These are phyloP conservation scores for Stereum hirsutum DNA, from an alignment of 1,284 basidiomycete species.

Conservation along the genomic window DNA sequence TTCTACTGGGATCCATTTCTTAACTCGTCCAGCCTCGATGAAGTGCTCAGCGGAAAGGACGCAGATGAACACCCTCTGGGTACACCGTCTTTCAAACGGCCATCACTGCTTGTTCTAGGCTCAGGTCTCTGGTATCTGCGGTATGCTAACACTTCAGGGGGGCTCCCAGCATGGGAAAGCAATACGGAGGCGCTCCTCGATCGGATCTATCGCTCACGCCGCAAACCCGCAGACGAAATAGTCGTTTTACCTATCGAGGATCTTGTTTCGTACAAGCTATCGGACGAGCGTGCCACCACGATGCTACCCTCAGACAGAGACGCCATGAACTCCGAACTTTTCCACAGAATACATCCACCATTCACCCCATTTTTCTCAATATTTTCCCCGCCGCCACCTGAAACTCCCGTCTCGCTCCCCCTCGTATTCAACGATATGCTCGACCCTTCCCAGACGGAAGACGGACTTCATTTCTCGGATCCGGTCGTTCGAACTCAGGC, in stretches of 20 bases:
- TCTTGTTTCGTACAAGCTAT: conserved; percentile 50
- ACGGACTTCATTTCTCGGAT: conserved; percentile 77
- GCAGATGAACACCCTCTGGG: not conserved
- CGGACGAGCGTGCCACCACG: conserved; percentile 49
- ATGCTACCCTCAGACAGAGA: conserved; percentile 75
- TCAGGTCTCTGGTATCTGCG: conserved; percentile 85
- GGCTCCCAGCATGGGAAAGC: conserved; percentile 67
- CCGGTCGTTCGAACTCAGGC: conserved; percentile 62
- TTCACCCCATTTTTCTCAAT: conserved; percentile 19
- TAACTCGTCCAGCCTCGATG: conserved; percentile 50
- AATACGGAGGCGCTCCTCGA: conserved; percentile 59
- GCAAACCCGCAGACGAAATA: conserved; percentile 55
- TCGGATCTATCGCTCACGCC: conserved; percentile 27
- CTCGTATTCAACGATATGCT: conserved; percentile 75
- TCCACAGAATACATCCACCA: conserved; percentile 49
- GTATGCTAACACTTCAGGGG: conserved; percentile 59
- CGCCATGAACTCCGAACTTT: conserved; percentile 81
- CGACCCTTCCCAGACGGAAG: conserved; percentile 62
- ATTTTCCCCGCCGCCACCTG: conserved; percentile 17
- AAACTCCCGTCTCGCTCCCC: conserved; percentile 48
- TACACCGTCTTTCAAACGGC: conserved; percentile 14
- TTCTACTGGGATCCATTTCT: conserved; percentile 82
- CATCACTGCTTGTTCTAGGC: conserved; percentile 72
- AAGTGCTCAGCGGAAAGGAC: conserved; percentile 21
- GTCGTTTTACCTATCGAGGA: conserved; percentile 75